These are phyloP conservation scores for Podila epigama DNA, from an alignment of 192 early-diverging fungal species.

Conservation along the genomic window DNA sequence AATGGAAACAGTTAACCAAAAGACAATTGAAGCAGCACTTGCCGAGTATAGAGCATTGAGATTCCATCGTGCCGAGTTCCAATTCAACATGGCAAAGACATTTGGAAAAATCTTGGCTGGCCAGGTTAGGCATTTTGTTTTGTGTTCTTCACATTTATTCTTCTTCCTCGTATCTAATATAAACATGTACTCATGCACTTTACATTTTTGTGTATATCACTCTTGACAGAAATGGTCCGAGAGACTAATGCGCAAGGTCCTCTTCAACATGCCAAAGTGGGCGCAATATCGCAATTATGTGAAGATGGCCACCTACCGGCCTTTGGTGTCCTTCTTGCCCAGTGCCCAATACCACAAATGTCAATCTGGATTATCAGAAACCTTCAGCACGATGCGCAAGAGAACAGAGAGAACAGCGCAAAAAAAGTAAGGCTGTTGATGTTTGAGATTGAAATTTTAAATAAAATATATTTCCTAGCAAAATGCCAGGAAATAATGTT, in stretches of 20 bases:
- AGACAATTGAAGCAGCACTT: background rate
- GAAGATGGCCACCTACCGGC: background rate
- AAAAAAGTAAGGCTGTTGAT: too few relatives aligned
- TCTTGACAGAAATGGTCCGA: background rate
- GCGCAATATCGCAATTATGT: background rate
- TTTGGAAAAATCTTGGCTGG: background rate
- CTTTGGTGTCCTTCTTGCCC: background rate
- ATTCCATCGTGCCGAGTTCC: background rate
- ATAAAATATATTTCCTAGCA: background rate
- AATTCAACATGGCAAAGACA: background rate
- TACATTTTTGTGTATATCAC: too few relatives aligned
- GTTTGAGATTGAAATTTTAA: too few relatives aligned
- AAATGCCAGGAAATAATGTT: constrained; percentile 11
- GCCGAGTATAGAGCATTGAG: background rate
- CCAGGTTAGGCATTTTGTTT: background rate
- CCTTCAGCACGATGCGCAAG: background rate
- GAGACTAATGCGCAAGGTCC: background rate
- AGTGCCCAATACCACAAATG: background rate
- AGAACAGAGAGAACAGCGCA: too few relatives aligned
- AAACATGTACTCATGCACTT: background rate
- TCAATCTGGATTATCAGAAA: background rate
- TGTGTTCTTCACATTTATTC: background rate
- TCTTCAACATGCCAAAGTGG: background rate
- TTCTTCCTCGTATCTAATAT: background rate
- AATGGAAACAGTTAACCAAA: background rate